Conservation (phyloP, 2,329 filamentous ascomycete species). For the Fusarium sp. region DNA sequence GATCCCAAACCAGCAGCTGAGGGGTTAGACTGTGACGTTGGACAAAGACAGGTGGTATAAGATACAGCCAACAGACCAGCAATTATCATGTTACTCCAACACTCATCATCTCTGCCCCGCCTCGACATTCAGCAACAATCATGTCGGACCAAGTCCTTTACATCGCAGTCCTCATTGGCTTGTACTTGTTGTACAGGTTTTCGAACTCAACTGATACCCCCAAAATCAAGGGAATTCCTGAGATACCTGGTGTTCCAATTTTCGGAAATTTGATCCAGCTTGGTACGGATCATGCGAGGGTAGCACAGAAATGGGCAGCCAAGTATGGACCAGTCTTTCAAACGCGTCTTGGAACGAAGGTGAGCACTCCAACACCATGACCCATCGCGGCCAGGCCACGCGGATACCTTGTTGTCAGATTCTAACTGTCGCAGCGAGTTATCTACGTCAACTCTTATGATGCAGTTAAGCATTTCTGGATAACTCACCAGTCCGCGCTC, state of each 20-base stretch:
- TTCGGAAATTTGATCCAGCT: constrained; percentile 75
- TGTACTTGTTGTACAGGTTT: constrained; percentile 43
- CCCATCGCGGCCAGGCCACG: neutral
- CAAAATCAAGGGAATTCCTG: constrained; percentile 72
- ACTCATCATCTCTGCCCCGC: neutral
- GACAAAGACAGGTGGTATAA: neutral
- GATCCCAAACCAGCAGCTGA: constrained; percentile 11
- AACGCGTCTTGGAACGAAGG: constrained; percentile 75
- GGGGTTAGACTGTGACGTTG: constrained; percentile 11
- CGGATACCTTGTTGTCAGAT: accelerated
- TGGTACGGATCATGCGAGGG: constrained; percentile 68
- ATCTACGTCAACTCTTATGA: constrained; percentile 85
- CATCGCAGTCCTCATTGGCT: constrained; percentile 9
- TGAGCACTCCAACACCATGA: constrained; percentile 48
- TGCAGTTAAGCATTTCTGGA: constrained; percentile 79
- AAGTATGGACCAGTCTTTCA: constrained; percentile 76
- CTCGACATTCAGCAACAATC: neutral
- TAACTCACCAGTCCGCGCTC: constrained; percentile 81
- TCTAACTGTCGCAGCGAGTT: constrained; percentile 64
- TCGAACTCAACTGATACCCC: constrained; percentile 67
- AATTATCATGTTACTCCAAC: neutral
- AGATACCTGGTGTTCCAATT: constrained; percentile 71
- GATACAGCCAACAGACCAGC: neutral
- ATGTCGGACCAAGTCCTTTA: constrained; percentile 38
- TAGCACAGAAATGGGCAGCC: constrained; percentile 68